Base-by-base conservation (phyloP, 2,329 filamentous ascomycete species). In the Monilinia laxa region DNA sequence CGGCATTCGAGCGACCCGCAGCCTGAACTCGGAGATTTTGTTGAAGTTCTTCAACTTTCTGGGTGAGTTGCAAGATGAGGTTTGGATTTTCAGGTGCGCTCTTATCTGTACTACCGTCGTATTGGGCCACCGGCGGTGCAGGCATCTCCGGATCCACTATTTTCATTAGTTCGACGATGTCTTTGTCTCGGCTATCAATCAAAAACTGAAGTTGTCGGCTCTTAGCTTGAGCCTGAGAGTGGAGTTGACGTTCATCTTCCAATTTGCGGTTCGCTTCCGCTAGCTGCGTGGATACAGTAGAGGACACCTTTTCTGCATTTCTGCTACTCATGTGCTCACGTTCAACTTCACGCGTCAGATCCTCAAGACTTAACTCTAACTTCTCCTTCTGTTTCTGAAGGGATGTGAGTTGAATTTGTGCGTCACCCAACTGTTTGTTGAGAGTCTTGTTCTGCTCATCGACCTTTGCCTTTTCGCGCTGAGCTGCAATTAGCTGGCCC, bases 321-420 rank as follows among this genome's bases (percentile, higher is more conserved):
- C 94, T 88, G 75, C 89, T 95, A 25, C 88, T 87, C 80, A 97
- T 96, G 75, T 93, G 92, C 78, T 97, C 94, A 40, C 93, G 86
- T 60, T 91, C 90, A 64, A 97, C 85, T 77, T 98, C 93, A 73
- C 98, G 94, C 72, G 92, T 96, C 47, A 97, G 82, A 76, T 99
- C 94, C 76, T 99, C 94, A 11, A 98, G 79, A 73, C 85, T 93
- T 53, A 98, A 84, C 62, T 93, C 87, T 38, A 98, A 83, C 78
- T 97, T 97, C 79, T 98, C 94, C 63, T 95, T 90, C 77, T 95
- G 92, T 81, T 98, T 98, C 77, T 97, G 93, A 10, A 97, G 80
- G 1, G 91, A 90, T 0, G 90, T 90, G 70, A 96, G 87, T 6
- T 87, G 87, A 31, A 97, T 79, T 73, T 97, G 94, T 7, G 91